Evolutionary conservation across 2,329 filamentous ascomycete genomes (phyloP).

Genomic region (Ampelomyces quisqualis): DNA sequence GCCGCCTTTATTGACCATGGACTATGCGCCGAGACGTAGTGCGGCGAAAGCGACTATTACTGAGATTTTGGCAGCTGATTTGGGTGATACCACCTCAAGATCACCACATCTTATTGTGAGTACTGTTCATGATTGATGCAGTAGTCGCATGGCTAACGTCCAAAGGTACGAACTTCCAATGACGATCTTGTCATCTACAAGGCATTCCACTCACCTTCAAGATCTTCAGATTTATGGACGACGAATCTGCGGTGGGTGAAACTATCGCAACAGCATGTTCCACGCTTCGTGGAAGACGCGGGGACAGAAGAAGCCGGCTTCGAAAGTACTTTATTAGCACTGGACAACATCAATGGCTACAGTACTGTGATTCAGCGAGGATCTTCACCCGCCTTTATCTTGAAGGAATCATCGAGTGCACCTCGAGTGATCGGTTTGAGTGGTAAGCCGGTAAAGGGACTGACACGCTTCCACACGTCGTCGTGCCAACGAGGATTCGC

Average conservation of each 20-base stretch:
- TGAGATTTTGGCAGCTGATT: constrained; percentile 79
- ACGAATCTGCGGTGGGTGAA: constrained; percentile 74
- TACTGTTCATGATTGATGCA: constrained; percentile 4
- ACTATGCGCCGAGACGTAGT: constrained; percentile 69
- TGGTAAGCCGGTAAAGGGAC: constrained; percentile 65
- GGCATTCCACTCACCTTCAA: constrained; percentile 61
- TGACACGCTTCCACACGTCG: constrained; percentile 75
- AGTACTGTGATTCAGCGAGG: constrained; percentile 82
- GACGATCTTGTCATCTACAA: constrained; percentile 88
- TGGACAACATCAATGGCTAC: constrained; percentile 72
- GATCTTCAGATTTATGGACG: constrained; percentile 50
- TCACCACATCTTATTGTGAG: constrained; percentile 80
- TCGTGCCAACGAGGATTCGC: constrained; percentile 81
- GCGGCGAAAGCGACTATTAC: constrained; percentile 70
- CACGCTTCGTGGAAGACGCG: constrained; percentile 56
- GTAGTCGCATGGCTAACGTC: constrained; percentile 3
- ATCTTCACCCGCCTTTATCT: constrained; percentile 73
- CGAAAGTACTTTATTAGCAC: constrained; percentile 55
- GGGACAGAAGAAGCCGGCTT: constrained; percentile 50
- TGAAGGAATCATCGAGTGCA: constrained; percentile 76
- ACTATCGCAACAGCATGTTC: constrained; percentile 66
- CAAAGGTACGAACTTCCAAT: constrained; percentile 70
- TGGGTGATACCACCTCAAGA: constrained; percentile 71
- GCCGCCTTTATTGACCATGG: constrained; percentile 71
- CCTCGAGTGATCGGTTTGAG: constrained; percentile 75